These are phyloP conservation scores for Metschnikowia amazonensis DNA, from an alignment of 805 yeast genomes.

Conservation along the genomic window DNA sequence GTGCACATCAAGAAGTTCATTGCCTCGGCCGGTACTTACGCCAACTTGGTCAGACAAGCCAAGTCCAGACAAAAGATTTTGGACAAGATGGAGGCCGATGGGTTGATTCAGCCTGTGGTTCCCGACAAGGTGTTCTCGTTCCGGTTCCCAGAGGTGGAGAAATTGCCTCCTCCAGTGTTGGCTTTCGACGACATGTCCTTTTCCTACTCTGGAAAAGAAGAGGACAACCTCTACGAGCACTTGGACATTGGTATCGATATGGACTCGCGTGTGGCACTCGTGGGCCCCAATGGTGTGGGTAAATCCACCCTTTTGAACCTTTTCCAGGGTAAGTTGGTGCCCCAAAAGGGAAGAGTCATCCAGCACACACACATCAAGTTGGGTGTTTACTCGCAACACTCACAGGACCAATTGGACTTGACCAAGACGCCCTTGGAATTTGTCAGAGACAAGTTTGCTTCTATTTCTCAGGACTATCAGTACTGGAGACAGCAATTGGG, in stretches of 20 bases:
- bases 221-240: slow-evolving; percentile 83
- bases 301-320: slow-evolving; percentile 92
- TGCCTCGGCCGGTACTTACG: slow-evolving; percentile 99
- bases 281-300: slow-evolving; percentile 99
- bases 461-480: slow-evolving; percentile 95
- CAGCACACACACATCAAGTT: slow-evolving; percentile 96
- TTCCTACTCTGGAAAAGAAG: slow-evolving; percentile 78
- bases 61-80: slow-evolving; percentile 98
- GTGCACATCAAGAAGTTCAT: slow-evolving; percentile 97
- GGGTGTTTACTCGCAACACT: slow-evolving; percentile 98
- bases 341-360: slow-evolving; percentile 93
- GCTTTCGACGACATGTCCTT: slow-evolving; percentile 94
- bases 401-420: slow-evolving; percentile 95
- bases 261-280: slow-evolving; percentile 97
- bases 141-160: slow-evolving; percentile 91
- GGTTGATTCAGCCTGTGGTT: slow-evolving; percentile 87
- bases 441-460: slow-evolving; percentile 88
- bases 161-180: slow-evolving; percentile 97
- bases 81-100: slow-evolving; percentile 99
- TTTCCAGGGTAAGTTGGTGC: slow-evolving; percentile 90
- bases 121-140: slow-evolving; percentile 92
- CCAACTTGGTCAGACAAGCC: slow-evolving; percentile 97
- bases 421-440: slow-evolving; percentile 94
- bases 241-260: slow-evolving; percentile 97
- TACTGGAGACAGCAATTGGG: slow-evolving; percentile 98